Evolutionary conservation across 2,329 filamentous ascomycete species (phyloP).

Genomic region (Microdochium bolleyi): DNA sequence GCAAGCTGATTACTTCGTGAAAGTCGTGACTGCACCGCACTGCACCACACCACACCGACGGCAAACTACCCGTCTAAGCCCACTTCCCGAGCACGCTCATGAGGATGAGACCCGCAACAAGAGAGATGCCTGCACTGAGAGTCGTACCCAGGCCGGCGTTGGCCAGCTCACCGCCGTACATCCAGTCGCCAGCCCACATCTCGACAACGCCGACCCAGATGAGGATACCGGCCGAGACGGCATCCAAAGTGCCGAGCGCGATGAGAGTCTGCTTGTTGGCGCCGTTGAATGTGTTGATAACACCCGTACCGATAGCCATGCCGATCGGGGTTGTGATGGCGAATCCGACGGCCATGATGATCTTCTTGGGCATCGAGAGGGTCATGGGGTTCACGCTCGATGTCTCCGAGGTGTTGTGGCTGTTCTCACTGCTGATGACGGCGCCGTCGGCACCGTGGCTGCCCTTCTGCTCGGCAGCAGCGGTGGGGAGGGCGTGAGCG

Average conservation of each 20-base stretch:
- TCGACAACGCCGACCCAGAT: conserved; percentile 75
- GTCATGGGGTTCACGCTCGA: background rate
- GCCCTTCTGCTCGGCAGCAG: conserved; percentile 2
- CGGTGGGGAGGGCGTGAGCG: conserved; percentile 5
- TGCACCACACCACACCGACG: background rate
- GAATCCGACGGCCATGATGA: conserved; percentile 55
- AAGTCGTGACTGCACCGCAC: background rate
- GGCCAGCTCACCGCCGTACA: conserved; percentile 49
- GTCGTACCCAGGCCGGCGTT: conserved; percentile 41
- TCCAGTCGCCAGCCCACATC: conserved; percentile 74
- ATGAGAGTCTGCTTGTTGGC: conserved; percentile 62
- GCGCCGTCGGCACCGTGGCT: conserved; percentile 5
- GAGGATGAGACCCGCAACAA: conserved; percentile 54
- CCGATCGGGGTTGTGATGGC: conserved; percentile 67
- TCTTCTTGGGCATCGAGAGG: conserved; percentile 40
- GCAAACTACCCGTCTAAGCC: conserved; percentile 38
- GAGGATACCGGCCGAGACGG: conserved; percentile 66
- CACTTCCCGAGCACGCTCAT: conserved; percentile 73
- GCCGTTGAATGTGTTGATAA: conserved; percentile 63
- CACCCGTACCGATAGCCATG: conserved; percentile 74
- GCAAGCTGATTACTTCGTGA: background rate
- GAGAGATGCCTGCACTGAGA: conserved; percentile 37
- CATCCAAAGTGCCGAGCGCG: conserved; percentile 66
- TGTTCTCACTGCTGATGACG: conserved; percentile 2
- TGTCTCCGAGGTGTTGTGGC: conserved; percentile 1